These are phyloP conservation scores for Cucurbita maxima DNA, from an alignment of 306 rosid species.

Conservation along the genomic window DNA sequence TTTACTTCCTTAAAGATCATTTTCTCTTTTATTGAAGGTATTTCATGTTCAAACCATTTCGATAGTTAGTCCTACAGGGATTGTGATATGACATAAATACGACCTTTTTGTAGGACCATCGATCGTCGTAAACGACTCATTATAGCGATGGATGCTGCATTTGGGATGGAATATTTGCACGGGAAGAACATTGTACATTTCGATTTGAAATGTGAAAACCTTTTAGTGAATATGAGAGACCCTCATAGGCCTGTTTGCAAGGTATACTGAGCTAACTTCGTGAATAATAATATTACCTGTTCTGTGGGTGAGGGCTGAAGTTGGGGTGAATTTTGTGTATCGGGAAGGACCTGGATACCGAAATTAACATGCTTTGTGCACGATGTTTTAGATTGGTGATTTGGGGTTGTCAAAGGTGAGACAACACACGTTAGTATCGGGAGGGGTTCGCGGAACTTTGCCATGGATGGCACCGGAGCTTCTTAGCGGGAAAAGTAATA, in stretches of 20 bases:
- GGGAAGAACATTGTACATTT: conserved; percentile 93
- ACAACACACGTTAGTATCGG: conserved; percentile 91
- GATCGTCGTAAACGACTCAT: conserved; percentile 98
- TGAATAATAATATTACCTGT: background rate
- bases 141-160: conserved; percentile 98
- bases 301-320: background rate
- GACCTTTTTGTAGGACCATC: conserved; percentile 58
- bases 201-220: conserved; percentile 96
- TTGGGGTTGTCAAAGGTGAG: conserved; percentile 96
- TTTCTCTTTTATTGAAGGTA: background rate
- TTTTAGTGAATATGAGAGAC: conserved; percentile 93
- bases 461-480: conserved; percentile 99
- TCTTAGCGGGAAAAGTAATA: conserved; percentile 89
- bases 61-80: background rate
- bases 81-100: conserved; percentile 5
- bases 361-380: conserved; percentile 6
- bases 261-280: conserved; percentile 27
- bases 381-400: conserved; percentile 71
- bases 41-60: background rate
- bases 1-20: background rate
- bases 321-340: background rate
- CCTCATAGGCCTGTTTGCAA: conserved; percentile 97
- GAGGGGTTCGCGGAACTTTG: conserved; percentile 97
- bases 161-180: conserved; percentile 98
- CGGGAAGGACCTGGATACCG: background rate